A percentile compares a stretch with the other conserved stretches of the same genome.
Evolutionary conservation across 192 early-diverging fungal genomes (phyloP).

Genomic region (Geosiphon pyriformis): DNA sequence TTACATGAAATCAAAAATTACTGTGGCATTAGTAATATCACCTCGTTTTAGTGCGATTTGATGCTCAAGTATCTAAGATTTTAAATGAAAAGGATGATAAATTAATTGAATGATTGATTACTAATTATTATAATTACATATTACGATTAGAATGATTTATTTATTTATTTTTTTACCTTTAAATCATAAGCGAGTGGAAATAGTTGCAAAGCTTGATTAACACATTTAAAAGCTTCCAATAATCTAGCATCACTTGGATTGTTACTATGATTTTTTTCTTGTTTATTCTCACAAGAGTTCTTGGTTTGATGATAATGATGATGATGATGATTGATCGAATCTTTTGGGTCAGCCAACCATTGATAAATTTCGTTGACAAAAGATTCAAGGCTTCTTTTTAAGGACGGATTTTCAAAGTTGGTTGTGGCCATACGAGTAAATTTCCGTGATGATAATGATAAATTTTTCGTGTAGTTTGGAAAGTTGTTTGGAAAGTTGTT

Average conservation of each 20-base stretch:
- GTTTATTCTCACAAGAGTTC: too few relatives aligned
- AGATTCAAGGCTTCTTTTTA: too few relatives aligned
- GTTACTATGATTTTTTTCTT: too few relatives aligned
- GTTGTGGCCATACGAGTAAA: too few relatives aligned
- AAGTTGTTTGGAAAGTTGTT: too few relatives aligned
- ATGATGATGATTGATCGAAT: too few relatives aligned
- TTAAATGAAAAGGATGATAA: not conserved
- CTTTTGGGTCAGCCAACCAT: too few relatives aligned
- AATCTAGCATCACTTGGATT: constrained; percentile 6
- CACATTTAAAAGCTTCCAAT: constrained; percentile 1
- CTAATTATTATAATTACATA: not conserved
- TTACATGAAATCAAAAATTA: constrained; percentile 13
- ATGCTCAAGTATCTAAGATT: constrained; percentile 8
- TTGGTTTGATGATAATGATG: too few relatives aligned
- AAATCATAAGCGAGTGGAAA: constrained; percentile 6
- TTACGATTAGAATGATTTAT: constrained; percentile 3
- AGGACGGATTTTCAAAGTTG: too few relatives aligned
- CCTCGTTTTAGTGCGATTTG: constrained; percentile 16
- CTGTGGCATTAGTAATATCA: constrained; percentile 8
- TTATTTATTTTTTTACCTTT: constrained; percentile 15
- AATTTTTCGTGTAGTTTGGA: too few relatives aligned
- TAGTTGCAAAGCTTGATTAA: not conserved
- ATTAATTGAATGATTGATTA: constrained; percentile 1
- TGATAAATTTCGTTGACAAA: too few relatives aligned
- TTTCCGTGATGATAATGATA: too few relatives aligned